Evolutionary conservation across 2,329 filamentous ascomycete genomes (phyloP), one percentile per base, ranked within the genome.

Genomic region (Pseudogymnoascus sp.): DNA sequence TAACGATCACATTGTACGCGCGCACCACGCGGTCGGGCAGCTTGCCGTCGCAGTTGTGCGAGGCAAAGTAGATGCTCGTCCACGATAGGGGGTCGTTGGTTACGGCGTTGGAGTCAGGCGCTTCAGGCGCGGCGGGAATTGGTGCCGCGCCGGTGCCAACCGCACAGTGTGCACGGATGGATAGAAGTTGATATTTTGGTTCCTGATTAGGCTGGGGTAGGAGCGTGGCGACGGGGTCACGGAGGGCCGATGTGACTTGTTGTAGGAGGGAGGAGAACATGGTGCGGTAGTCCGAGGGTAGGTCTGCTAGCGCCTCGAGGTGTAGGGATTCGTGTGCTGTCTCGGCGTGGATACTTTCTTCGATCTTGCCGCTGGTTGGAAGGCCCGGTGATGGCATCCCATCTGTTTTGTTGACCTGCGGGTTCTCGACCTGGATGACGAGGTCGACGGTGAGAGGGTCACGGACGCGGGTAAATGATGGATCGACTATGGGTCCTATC

Each of bases 391-490:
- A 33, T 31, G n/a, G 23, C 23, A 53, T 33, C 7, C 47, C 47
- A 1, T 33, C 28, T 61, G 25, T 70, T 62, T 59, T 62, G 40
- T 64, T 73, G 37, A 42, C 12, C 12, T 66, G 47, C 2, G 59
- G 68, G 62, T 63, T 73, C 67, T 62, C 73, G 66, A 62, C 73
- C 63, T 74, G 86, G 62, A 94, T 74, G 64, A 92, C 81, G 42
- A 96, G 75, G 68, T 96, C 90, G 60, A 96, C 79, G 66, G 87
- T 82, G 63, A 89, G 80, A 3, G 84, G 75, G 70, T 96, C 90
- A 56, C 89, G 84, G 25, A 92, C 80, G 28, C 90, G 84, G 8
- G 87, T 89, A 73, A 97, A 97, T 63, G 92, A 87, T 12, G 92
- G 90, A 74, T 97, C 93, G 21, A 85, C 84, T 37, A 92, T 83